Conservation (phyloP, 176 grass and related monocot species). For the Tillandsia fasciculata region DNA sequence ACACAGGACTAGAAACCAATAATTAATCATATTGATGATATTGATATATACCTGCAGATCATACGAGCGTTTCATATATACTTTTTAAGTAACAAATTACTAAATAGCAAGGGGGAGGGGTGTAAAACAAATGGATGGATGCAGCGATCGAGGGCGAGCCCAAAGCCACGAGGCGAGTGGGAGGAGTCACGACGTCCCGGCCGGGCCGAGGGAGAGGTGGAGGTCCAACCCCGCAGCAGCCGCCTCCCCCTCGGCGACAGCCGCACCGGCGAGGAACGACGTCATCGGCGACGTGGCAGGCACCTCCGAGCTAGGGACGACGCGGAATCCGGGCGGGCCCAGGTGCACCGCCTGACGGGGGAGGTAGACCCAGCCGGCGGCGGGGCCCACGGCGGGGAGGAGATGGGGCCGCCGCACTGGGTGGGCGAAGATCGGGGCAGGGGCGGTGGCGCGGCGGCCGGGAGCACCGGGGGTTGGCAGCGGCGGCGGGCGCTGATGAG, state of each 20-base stretch:
- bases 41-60: too few species aligned
- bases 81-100: too few species aligned
- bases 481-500: neutral
- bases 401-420: neutral
- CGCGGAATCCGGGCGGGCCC: neutral
- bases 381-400: neutral
- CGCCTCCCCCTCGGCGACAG: neutral
- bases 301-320: neutral
- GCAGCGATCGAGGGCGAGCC: too few species aligned
- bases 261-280: neutral
- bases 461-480: neutral
- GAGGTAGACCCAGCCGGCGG: neutral
- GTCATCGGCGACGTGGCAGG: neutral
- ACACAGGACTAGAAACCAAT: too few species aligned
- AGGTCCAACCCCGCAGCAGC: constrained; percentile 3
- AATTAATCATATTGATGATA: too few species aligned
- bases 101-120: too few species aligned
- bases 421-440: neutral
- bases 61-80: too few species aligned
- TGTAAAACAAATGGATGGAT: too few species aligned
- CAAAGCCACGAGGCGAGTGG: neutral
- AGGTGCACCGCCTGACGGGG: neutral
- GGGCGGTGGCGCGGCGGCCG: neutral
- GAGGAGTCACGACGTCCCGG: neutral
- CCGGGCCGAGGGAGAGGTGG: constrained; percentile 8